Conservation (phyloP, 768 basidiomycete genomes). For the Chlorophyllum brunneum region DNA sequence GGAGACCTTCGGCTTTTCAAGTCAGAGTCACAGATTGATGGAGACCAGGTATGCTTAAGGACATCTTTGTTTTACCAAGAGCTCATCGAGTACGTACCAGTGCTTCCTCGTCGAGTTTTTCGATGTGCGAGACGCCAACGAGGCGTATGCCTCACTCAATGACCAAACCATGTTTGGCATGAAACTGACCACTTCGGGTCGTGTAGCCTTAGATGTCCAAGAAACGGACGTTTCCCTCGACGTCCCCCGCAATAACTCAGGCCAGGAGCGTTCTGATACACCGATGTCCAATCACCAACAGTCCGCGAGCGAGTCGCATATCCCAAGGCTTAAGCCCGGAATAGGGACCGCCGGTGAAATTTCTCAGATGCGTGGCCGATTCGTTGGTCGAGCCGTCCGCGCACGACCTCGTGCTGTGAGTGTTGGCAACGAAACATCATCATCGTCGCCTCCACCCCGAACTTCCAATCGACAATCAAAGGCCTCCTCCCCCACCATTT, state of each 20-base stretch:
- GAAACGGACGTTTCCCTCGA: constrained; percentile 16
- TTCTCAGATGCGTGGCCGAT: constrained; percentile 33
- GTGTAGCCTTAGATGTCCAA: constrained; percentile 11
- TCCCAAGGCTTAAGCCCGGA: constrained; percentile 14
- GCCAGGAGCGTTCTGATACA: constrained; percentile 18
- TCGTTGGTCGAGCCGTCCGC: constrained; percentile 8
- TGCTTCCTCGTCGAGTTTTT: constrained; percentile 64
- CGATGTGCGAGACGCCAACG: constrained; percentile 55
- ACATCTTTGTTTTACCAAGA: neutral
- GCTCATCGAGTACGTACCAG: constrained; percentile 13
- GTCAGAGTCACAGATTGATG: constrained; percentile 17
- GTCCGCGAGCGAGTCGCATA: constrained; percentile 18
- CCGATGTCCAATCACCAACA: constrained; percentile 6
- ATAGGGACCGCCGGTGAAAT: constrained; percentile 28
- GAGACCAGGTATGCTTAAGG: constrained; percentile 24
- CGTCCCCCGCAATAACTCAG: neutral
- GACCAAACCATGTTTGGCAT: constrained; percentile 47
- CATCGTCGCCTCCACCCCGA: constrained; percentile 12
- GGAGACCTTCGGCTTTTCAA: constrained; percentile 30
- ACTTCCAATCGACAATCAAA: constrained; percentile 1
- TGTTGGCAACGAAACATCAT: constrained; percentile 3
- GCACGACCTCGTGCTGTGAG: constrained; percentile 11
- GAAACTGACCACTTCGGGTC: constrained; percentile 41
- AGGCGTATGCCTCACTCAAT: constrained; percentile 48
- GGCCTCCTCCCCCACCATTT: constrained; percentile 29